Evolutionary conservation across 1,284 basidiomycete genomes (phyloP), one percentile per base, ranked within the genome.

Genomic region (Exobasidium cylindrosporum): DNA sequence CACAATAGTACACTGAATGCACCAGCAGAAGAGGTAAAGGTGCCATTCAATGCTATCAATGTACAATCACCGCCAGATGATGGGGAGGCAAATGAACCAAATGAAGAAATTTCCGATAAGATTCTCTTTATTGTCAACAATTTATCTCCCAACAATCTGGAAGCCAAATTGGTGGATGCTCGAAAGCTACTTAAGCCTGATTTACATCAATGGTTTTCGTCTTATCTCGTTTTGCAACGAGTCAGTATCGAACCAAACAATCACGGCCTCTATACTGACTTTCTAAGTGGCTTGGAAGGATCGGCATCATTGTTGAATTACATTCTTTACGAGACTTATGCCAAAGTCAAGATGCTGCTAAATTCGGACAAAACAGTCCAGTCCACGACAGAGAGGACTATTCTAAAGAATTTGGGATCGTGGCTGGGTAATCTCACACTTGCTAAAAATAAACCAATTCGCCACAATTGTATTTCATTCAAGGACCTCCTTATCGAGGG

Each of bases 41-140:
- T 32, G 73, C 80, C 80, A 5, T 81, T 83, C 69, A 81, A 79
- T 60, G 77, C 82, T 14, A 81, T 83, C 14, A 70, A 81, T 43
- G 75, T 65, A 28, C 70, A 69, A 29, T 64, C 63, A n/a, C 56
- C 81, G 54, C 47, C 47, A 28, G 60, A 64, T 32, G 67, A 66
- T 21, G 55, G 52, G 21, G 68, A 68, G 11, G 74, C 74, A 63
- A 58, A 57, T 55, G 82, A 84, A 58, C 96, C 95, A 1, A 86
- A 89, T 21, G 92, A 97, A 78, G 90, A 91, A 68, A 82, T 89
- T 24, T 91, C 92, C 24, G 96, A 99, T 84, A 89, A 88, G 74
- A 92, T 99, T 69, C 84, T 98, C 54, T 99, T 99, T 84, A 92
- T 97, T 73, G 88, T 99, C 82, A 99, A 98, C 84, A 97, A 99